Conservation (phyloP, 192 early-diverging fungal species). For the Lunasporangiospora selenospora region DNA sequence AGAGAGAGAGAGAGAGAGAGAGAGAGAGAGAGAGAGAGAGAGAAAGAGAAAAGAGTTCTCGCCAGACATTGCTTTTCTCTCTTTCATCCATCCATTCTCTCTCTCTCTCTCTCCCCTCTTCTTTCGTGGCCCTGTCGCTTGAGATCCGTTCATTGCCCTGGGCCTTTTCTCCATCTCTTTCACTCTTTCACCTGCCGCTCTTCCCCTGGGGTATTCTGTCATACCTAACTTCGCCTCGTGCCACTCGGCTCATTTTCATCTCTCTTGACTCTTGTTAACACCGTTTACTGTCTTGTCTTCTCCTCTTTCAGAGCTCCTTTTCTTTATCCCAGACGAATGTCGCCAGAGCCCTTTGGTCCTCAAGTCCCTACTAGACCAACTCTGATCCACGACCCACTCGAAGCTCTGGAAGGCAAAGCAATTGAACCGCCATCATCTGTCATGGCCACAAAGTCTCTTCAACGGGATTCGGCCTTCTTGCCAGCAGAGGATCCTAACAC, state of each 20-base stretch:
- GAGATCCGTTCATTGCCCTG: neutral
- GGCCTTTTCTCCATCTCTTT: constrained; percentile 2
- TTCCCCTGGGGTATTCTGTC: neutral
- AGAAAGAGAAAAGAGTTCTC: too few species aligned
- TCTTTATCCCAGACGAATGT: neutral
- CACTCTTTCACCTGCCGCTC: neutral
- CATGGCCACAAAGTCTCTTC: constrained; percentile 36
- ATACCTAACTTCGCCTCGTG: neutral
- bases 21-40: too few species aligned
- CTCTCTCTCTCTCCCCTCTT: neutral
- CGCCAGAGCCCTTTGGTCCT: neutral
- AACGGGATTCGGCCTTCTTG: constrained; percentile 14
- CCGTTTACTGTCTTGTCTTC: neutral
- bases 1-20: too few species aligned
- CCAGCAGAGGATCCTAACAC: constrained; percentile 1
- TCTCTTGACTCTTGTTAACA: neutral
- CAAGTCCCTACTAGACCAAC: neutral
- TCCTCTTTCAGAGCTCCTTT: neutral
- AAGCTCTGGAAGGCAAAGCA: constrained; percentile 5
- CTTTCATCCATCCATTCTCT: neutral
- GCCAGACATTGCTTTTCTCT: too few species aligned
- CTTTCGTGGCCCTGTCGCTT: neutral
- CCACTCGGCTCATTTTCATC: neutral
- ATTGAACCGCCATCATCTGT: constrained; percentile 1
- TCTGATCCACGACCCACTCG: neutral